Evolutionary conservation across 495 filamentous ascomycete species (phyloP), one percentile per base, ranked within the genome.

Genomic region (Penicillium salamii): DNA sequence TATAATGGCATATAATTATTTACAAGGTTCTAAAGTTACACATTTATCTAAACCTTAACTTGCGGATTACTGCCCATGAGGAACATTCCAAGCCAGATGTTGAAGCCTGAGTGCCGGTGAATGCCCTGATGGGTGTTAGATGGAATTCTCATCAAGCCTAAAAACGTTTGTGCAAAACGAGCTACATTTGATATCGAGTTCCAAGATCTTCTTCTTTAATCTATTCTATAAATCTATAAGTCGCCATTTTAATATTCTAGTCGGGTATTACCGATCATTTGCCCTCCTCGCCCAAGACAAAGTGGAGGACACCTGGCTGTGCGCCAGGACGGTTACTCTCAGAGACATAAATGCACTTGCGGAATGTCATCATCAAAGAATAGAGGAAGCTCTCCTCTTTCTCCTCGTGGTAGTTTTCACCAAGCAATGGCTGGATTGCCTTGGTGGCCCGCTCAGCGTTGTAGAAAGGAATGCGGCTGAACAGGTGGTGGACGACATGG

Each of bases 401-500:
- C 62, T 90, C 77, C 41, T 85, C 66, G 47, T 85, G 83, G 72
- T 95, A 93, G 72, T 90, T 85, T 42, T 78, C 67, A 57, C 89
- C 89, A 80, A 95, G 88, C 57, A 95, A 73, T 26, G 80, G 79
- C 73, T 86, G 87, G 72, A 95, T 89, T 53, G 88, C 87, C 57
- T 89, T 83, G 47, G 84, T 84, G 28, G 89, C 89, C 69, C 91
- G 86, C 60, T 92, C 89, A 55, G 89, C 89, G 54, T 91, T 79
- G 74, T 95, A 92, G 70, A 92, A 92, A 42, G 89, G 89, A 47
- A 93, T 95, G 56, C 79, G 83, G 65, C 78, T 81, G 55, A 92
- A 81, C 62, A 89, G 88, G 76, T 93, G 89, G 74, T 95, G 89
- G 33, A 91, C 79, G 34, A 95, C 89, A 72, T 93, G 89, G 32